These are phyloP conservation scores for Arthrobotrys entomopaga DNA, from an alignment of 2,329 filamentous ascomycete species.

Conservation along the genomic window DNA sequence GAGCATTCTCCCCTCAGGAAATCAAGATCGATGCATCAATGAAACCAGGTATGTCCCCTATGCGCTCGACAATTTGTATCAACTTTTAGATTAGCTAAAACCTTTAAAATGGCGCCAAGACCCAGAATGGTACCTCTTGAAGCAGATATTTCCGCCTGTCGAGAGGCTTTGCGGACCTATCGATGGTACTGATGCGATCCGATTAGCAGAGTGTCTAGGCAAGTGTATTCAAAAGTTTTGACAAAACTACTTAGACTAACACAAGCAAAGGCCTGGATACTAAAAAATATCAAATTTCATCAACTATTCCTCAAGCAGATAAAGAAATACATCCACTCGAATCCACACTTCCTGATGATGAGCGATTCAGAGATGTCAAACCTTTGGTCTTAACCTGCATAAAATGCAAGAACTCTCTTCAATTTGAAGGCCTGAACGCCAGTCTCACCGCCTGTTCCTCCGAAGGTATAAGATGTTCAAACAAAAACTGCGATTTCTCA, in stretches of 20 bases:
- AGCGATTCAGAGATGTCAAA: constrained; percentile 84
- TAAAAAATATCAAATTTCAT: constrained; percentile 81
- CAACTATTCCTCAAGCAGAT: constrained; percentile 63
- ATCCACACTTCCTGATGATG: constrained; percentile 88
- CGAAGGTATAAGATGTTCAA: constrained; percentile 77
- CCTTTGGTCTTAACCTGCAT: constrained; percentile 83
- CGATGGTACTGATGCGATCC: constrained; percentile 85
- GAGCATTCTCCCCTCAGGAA: constrained; percentile 87
- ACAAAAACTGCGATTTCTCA: constrained; percentile 70
- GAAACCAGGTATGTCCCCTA: constrained; percentile 66
- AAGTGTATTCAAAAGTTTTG: background rate
- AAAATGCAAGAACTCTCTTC: constrained; percentile 75
- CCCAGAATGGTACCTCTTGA: constrained; percentile 97
- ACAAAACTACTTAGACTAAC: constrained; percentile 11
- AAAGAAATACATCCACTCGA: constrained; percentile 84
- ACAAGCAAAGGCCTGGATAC: constrained; percentile 74
- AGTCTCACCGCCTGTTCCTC: constrained; percentile 73
- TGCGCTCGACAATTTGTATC: too few relatives aligned
- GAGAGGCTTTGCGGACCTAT: constrained; percentile 98
- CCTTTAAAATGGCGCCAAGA: constrained; percentile 65
- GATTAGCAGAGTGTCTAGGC: constrained; percentile 88
- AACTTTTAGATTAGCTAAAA: too few relatives aligned
- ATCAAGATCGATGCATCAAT: constrained; percentile 80
- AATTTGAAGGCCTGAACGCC: constrained; percentile 78
- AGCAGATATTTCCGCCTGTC: constrained; percentile 97